Percentiles rank a stretch among this genome's conserved stretches.
phyloP scores from a whole-genome alignment of 2,329 filamentous ascomycete genomes.

The Microdochium bolleyi region DNA sequence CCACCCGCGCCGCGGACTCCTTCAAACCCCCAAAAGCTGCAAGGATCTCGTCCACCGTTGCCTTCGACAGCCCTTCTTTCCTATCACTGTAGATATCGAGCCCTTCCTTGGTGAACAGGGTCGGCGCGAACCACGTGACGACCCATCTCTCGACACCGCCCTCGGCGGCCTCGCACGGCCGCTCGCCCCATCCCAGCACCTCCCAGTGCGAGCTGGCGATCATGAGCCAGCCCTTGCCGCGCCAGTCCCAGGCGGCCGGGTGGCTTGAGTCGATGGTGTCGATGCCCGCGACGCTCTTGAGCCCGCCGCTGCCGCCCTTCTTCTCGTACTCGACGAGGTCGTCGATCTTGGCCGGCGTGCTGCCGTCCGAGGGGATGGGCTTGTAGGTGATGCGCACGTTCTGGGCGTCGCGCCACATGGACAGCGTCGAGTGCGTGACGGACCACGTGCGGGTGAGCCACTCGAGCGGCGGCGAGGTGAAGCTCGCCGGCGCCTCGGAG shows the following conservation, averaged over 20 bases:
- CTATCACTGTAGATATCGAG: constrained; percentile 69
- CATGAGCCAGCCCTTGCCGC: constrained; percentile 66
- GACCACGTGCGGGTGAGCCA: constrained; percentile 63
- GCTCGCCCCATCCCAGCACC: constrained; percentile 66
- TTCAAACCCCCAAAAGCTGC: constrained; percentile 42
- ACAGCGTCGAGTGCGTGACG: constrained; percentile 67
- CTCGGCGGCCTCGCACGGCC: constrained; percentile 21
- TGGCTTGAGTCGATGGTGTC: constrained; percentile 39
- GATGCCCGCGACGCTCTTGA: constrained; percentile 57
- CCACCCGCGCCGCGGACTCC: constrained; percentile 43
- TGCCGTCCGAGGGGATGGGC: constrained; percentile 33
- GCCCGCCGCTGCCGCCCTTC: constrained; percentile 30
- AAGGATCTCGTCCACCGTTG: constrained; percentile 48
- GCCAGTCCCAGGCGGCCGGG: constrained; percentile 60
- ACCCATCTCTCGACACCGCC: constrained; percentile 53
- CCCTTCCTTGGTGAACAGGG: constrained; percentile 74
- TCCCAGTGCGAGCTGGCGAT: constrained; percentile 76
- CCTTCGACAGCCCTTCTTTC: constrained; percentile 49
- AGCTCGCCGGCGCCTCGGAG: constrained; percentile 6
- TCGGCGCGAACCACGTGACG: constrained; percentile 80
- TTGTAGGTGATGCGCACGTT: constrained; percentile 77
- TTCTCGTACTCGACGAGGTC: constrained; percentile 59
- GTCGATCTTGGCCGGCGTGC: constrained; percentile 43
- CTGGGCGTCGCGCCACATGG: constrained; percentile 73
- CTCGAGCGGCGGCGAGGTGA: constrained; percentile 38